phyloP scores from a whole-genome alignment of 805 yeast genomes.

The Kurtzmaniella cleridarum region DNA sequence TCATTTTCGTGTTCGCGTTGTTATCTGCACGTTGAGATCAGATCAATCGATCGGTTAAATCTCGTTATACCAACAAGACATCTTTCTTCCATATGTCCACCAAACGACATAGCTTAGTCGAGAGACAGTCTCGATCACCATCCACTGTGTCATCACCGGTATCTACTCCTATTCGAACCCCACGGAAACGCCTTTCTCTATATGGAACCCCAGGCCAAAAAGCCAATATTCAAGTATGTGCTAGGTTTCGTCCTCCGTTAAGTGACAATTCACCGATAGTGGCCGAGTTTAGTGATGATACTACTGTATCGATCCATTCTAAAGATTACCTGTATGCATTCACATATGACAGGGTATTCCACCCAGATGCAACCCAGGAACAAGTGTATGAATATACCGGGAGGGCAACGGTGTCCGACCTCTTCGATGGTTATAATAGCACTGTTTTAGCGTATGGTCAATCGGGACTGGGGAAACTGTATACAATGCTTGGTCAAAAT shows the following conservation, averaged over 20 bases:
- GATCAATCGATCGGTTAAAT: no score
- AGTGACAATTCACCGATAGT: conserved; percentile 12
- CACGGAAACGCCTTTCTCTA: neutral
- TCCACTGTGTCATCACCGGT: no score
- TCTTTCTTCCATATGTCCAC: neutral
- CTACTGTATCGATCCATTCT: conserved; percentile 22
- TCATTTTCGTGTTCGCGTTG: no score
- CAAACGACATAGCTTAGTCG: conserved; percentile 2
- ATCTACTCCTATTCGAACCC: no score
- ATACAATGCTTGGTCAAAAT: conserved; percentile 63
- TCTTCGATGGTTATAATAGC: conserved; percentile 72
- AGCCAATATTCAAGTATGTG: conserved; percentile 58
- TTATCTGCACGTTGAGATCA: no score
- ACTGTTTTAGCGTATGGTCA: conserved; percentile 78
- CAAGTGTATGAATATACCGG: conserved; percentile 58
- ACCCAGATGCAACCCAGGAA: conserved; percentile 43
- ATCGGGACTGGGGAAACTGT: conserved; percentile 72
- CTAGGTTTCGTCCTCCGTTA: conserved; percentile 60
- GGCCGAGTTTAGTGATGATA: conserved; percentile 17
- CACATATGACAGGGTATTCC: conserved; percentile 64
- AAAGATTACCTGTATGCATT: conserved; percentile 31
- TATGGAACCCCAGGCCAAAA: conserved; percentile 3
- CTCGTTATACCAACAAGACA: no score
- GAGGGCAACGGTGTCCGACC: conserved; percentile 58
- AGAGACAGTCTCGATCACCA: no score